Base-by-base conservation (phyloP, 2,329 filamentous ascomycete species). In the Talaromyces sp. region DNA sequence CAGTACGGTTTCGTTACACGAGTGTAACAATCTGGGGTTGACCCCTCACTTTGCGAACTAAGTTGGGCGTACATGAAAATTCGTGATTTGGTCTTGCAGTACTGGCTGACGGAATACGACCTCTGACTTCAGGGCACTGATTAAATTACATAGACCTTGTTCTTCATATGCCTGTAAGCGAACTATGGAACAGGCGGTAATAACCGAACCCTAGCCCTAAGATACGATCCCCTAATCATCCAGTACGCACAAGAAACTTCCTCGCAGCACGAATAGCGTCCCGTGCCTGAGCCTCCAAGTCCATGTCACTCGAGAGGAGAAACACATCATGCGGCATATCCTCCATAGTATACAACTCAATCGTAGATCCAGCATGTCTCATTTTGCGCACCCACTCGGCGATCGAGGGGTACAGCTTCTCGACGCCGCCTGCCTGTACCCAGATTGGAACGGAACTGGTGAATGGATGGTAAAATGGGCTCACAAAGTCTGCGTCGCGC, bases 311-410 rank as follows among this genome's bases (percentile, higher is more conserved):
- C 47, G 60, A 53, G 5, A 62, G 29, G 13, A 5, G 19, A 56
- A 63, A 63, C 4, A 43, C 47, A 15, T 63, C 61, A 25, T 63
- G 61, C 17, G 61, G 61, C 61, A 54, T 53, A 19, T 43, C 61
- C 8, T 54, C 22, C 61, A 63, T 54, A 40, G 45, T 49, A 40
- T 63, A 49, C 45, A 63, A 31, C 25, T 63, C 45, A 43, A 63
- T 63, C 11, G 31, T 43, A 2, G 61, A 63, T 2, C 61, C 61
- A 22, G 47, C 47, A 19, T 63, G 1, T 34, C 49, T 63, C 61
- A 63, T 63, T 56, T 54, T 54, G 34, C 8, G 22, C 15, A 63
- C 61, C 61, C 61, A 63, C 31, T 63, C 47, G 0, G 22, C 49
- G 45, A 63, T 45, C 22, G n/a, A 36, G 17, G 61, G 5, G 34